Base-by-base conservation (phyloP, 2,329 filamentous ascomycete genomes). In the Aureobasidium pullulans region DNA sequence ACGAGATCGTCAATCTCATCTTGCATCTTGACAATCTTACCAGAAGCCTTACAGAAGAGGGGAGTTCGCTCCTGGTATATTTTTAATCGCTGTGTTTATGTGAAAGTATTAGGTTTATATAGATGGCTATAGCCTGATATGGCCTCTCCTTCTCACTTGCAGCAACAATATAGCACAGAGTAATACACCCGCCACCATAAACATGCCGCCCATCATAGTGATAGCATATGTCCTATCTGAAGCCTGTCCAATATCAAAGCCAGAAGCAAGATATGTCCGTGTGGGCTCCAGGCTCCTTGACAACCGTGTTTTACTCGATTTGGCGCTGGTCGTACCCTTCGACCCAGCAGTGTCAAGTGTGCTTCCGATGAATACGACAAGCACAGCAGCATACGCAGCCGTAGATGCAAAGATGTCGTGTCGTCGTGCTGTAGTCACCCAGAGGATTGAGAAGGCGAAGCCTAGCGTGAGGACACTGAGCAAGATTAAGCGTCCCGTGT, bases 311-410 rank as follows among this genome's bases (percentile, higher is more conserved):
- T 31, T 40, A 8, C 13, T 52, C 23, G 34, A 40, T 2, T 34
- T 29, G 15, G 34, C 13, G 16, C 36, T 52, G 2, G 16, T 11
- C 2, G 6, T 16, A 3, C 9, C n/a, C 9, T 15, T 11, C 37
- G 34, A 7, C 11, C 15, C 46, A 15, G 15, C 29, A 15, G 8
- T 16, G n/a, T 54, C 37, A 4, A 43, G 39, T 37, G 50, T 43
- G 16, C 28, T 43, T 3, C 77, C 79, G 69, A 91, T 90, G 37
- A 80, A 70, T 1, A 79, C 74, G 44, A 88, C 71, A 70, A 93
- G 92, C 8, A 78, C 49, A 46, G 61, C 50, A 39, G 49, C 59
- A 16, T 60, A 60, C 11, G 50, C 44, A 1, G 59, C 50, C 4
- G 48, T 56, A 1, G 49, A 32, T 15, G 50, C 39, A 32, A 37